These are phyloP conservation scores for Spergularia bocconei DNA, from an alignment of 148 eudicot species.

Conservation along the genomic window DNA sequence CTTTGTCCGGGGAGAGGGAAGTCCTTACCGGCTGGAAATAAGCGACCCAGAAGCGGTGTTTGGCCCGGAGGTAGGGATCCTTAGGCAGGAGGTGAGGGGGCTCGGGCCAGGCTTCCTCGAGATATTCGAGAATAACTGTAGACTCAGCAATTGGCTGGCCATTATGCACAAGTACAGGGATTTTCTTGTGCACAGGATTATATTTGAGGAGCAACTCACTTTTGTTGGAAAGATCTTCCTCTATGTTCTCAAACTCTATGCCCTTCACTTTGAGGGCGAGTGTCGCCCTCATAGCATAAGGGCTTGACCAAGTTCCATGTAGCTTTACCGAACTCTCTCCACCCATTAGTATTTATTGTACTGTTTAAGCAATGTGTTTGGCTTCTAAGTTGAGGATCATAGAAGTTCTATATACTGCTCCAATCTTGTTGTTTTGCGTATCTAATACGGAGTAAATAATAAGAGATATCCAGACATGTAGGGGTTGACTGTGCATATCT, in stretches of 20 bases:
- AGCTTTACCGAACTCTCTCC: conserved; percentile 27
- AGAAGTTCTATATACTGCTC: no score
- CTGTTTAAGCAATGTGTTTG: background rate
- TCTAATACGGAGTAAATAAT: no score
- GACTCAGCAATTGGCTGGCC: conserved; percentile 40
- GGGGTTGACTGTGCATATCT: no score
- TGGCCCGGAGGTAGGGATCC: conserved; percentile 42
- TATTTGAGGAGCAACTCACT: conserved; percentile 26
- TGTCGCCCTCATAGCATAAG: conserved; percentile 19
- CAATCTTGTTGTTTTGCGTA: no score
- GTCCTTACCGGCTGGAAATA: conserved; percentile 19
- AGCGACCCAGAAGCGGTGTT: conserved; percentile 51
- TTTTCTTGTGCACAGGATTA: conserved; percentile 33
- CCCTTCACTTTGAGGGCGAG: conserved; percentile 35
- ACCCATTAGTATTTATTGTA: conserved; percentile 6
- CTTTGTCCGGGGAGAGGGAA: no score
- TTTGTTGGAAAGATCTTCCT: conserved; percentile 32
- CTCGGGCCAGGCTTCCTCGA: conserved; percentile 42
- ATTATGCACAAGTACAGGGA: conserved; percentile 34
- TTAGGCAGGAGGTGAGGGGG: conserved; percentile 38
- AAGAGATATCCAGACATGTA: no score
- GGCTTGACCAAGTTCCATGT: conserved; percentile 31
- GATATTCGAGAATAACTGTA: conserved; percentile 47
- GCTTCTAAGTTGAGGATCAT: no score
- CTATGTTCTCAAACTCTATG: conserved; percentile 31